phyloP scores from a whole-genome alignment of 306 rosid genomes.

The Lithocarpus polystachyus region DNA sequence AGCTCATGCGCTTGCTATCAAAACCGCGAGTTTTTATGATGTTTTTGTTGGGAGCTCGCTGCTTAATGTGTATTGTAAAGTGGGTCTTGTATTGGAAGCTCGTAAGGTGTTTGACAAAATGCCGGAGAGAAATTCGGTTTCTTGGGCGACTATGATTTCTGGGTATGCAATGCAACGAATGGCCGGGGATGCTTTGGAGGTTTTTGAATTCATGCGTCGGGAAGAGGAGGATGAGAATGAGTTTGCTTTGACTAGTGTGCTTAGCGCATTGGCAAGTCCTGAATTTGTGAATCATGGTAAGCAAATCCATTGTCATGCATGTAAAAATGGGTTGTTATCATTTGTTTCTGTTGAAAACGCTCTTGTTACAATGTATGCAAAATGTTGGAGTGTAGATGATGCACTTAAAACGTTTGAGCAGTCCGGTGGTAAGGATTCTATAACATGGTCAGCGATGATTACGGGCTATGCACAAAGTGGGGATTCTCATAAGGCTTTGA shows the following conservation, averaged over 20 bases:
- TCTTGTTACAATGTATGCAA: constrained; percentile 76
- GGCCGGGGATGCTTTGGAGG: constrained; percentile 45
- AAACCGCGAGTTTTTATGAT: constrained; percentile 40
- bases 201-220: constrained; percentile 39
- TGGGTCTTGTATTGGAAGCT: constrained; percentile 48
- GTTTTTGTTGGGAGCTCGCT: constrained; percentile 75
- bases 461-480: constrained; percentile 78
- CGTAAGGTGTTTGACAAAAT: constrained; percentile 72
- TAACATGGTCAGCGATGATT: constrained; percentile 89
- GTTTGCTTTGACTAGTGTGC: constrained; percentile 55
- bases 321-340: constrained; percentile 51
- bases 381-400: constrained; percentile 69
- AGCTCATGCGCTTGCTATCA: constrained; percentile 50
- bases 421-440: constrained; percentile 56
- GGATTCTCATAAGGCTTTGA: constrained; percentile 57
- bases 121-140: constrained; percentile 48
- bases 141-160: constrained; percentile 80
- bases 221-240: constrained; percentile 42
- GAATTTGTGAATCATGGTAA: constrained; percentile 48
- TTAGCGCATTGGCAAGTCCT: constrained; percentile 45
- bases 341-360: constrained; percentile 68
- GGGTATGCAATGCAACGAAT: constrained; percentile 51
- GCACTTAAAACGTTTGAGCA: constrained; percentile 57
- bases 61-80: constrained; percentile 47
- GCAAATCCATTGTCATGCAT: constrained; percentile 50